These are phyloP conservation scores for Wickerhamiella parazyma DNA, from an alignment of 805 yeast genomes.

Conservation along the genomic window DNA sequence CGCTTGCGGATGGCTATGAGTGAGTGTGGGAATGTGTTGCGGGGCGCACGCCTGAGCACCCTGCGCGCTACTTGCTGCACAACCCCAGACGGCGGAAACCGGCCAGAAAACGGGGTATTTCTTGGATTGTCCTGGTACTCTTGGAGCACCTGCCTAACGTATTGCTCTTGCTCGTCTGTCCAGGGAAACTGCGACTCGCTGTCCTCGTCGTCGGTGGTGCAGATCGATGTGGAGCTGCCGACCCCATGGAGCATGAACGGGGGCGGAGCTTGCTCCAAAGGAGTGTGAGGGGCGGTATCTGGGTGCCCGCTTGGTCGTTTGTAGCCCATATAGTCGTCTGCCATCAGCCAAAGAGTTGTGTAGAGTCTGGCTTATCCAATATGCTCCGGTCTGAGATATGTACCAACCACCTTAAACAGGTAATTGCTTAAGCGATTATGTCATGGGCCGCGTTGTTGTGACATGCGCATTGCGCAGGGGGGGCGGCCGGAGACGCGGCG, in stretches of 20 bases:
- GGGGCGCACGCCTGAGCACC: slow-evolving; percentile 31
- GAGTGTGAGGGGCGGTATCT: slow-evolving; percentile 20
- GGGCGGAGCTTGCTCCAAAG: slow-evolving; percentile 16
- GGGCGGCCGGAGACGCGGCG: too few species aligned
- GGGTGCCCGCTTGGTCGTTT: slow-evolving; percentile 3
- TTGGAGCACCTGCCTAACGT: slow-evolving; percentile 36
- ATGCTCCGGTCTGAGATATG: background rate
- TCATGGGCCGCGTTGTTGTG: background rate
- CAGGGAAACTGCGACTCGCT: slow-evolving; percentile 16
- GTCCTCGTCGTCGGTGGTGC: slow-evolving; percentile 14
- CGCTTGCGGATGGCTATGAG: slow-evolving; percentile 24
- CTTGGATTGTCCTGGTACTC: slow-evolving; percentile 42
- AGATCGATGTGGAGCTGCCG: slow-evolving; percentile 21
- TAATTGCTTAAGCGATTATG: background rate
- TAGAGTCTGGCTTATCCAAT: background rate
- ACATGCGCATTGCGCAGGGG: too few species aligned
- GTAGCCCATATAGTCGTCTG: background rate
- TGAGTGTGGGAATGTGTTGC: slow-evolving; percentile 23
- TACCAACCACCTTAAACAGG: background rate
- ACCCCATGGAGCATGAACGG: slow-evolving; percentile 17
- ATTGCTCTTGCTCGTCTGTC: slow-evolving; percentile 28
- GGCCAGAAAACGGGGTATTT: slow-evolving; percentile 52
- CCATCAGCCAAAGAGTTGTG: background rate
- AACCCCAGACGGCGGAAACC: slow-evolving; percentile 56
- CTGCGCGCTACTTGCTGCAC: slow-evolving; percentile 46